These are phyloP conservation scores for Fusarium sp. DNA, from an alignment of 2,329 filamentous ascomycete genomes.

Conservation along the genomic window DNA sequence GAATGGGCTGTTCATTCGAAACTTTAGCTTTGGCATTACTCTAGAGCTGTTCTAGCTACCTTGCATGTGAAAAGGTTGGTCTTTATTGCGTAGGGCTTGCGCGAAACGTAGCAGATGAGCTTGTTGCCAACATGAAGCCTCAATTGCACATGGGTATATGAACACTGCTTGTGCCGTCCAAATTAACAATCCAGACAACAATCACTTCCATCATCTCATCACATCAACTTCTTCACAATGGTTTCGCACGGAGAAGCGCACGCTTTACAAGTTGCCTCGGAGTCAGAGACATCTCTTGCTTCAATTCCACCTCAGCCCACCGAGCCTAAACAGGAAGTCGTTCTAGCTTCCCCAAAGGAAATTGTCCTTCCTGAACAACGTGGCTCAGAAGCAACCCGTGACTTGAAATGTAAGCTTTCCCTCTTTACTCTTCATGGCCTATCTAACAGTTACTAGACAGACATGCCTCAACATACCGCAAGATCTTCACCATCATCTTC, in stretches of 20 bases:
- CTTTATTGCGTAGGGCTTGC: not conserved
- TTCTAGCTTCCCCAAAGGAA: not conserved
- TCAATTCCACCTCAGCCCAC: not conserved
- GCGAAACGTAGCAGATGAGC: not conserved
- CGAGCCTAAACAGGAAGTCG: not conserved
- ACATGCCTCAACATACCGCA: constrained; percentile 7
- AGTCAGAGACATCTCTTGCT: not conserved
- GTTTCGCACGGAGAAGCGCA: not conserved
- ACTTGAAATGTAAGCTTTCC: constrained; percentile 1
- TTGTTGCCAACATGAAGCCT: not conserved
- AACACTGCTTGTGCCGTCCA: not conserved
- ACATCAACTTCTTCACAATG: not conserved
- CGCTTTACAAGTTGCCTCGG: not conserved
- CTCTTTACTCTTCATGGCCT: too few relatives aligned
- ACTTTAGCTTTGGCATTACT: not conserved
- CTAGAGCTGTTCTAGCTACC: not conserved
- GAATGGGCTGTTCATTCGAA: not conserved
- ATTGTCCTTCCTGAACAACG: constrained; percentile 2
- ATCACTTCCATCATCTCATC: too few relatives aligned
- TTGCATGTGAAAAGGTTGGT: not conserved
- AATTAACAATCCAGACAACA: not conserved
- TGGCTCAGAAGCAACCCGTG: not conserved
- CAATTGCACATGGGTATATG: not conserved
- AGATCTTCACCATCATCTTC: constrained; percentile 8
- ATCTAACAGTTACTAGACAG: not conserved